A percentile compares a stretch with the other conserved stretches of the same genome.
Conservation (phyloP, 2,329 filamentous ascomycete species). For the Fusarium subglutinans region DNA sequence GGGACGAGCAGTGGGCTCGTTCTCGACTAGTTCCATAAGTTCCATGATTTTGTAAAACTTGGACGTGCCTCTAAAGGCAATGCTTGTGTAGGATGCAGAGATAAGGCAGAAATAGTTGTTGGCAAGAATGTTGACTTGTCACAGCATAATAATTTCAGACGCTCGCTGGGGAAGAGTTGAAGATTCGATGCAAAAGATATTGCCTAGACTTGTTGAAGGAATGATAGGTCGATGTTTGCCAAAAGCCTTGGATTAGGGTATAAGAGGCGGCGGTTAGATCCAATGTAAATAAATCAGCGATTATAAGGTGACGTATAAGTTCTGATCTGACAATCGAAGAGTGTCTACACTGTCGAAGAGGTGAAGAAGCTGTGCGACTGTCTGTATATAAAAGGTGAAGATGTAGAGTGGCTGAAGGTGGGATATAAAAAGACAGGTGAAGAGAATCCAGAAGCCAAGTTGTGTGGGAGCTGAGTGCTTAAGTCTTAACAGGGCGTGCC, state of each 20-base stretch:
- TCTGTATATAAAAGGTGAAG: conserved; percentile 10
- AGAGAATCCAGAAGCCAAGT: conserved; percentile 13
- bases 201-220: background rate
- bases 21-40: conserved; percentile 71
- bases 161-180: background rate
- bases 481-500: conserved; percentile 23
- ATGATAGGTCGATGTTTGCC: background rate
- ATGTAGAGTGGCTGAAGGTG: background rate
- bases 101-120: background rate
- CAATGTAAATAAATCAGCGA: background rate
- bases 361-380: background rate
- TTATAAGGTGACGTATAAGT: conserved; percentile 1
- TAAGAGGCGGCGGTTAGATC: conserved; percentile 9
- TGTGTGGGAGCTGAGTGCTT: conserved; percentile 27
- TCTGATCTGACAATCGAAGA: background rate
- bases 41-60: conserved; percentile 56
- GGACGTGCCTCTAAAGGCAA: background rate
- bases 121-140: conserved; percentile 1
- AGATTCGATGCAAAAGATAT: background rate
- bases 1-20: conserved; percentile 69
- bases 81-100: background rate
- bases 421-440: conserved; percentile 13
- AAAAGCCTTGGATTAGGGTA: conserved; percentile 20
- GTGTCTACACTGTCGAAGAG: background rate
- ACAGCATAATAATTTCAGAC: conserved; percentile 27